Base-by-base conservation (phyloP, 106 monocot species). In the Dendrobium chrysotoxum region DNA sequence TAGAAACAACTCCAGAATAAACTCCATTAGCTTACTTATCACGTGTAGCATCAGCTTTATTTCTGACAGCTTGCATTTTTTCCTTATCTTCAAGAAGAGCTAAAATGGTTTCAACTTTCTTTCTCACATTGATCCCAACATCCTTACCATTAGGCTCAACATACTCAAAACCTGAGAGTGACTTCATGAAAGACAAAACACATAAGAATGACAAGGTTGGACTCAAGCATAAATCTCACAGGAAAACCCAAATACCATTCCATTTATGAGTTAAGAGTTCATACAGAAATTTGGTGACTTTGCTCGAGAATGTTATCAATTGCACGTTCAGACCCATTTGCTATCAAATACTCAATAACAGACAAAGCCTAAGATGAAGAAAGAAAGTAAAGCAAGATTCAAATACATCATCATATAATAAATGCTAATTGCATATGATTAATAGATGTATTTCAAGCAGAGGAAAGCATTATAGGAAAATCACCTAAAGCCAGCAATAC, bases 81-180 rank as follows among this genome's bases (percentile, higher is more conserved):
- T 91, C 99, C 76, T 88, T 93, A 54, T 99, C 90, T 87, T 81
- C 85, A 39, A 95, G 53, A 77, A 91, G 89, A 58, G 79, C 80
- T 72, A 91, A 83, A 76, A 99, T 84, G 40, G 91, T 91, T 85
- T 99, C 99, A 6, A 82, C 89, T 81, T 99, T 95, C 85, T 93
- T 99, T 79, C 99, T 90, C 31, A 99, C 95, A 79, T 95, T 93
- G 79, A 99, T 85, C 23, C 99, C 99, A 39, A 85, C 82, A 85
- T 99, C 99, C 81, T 99, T 99, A 72, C 95, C 95, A 88, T 91
- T 95, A 67, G 93, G 95, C 45, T 99, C 99, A 81, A 93, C 88
- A 85, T 88, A 90, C 78, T 95, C 90, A 90, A 91, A 99, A 70
- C 84, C 85, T 87, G 93, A 90, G 80, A 93, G 84, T 61, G 87